These are phyloP conservation scores for Odonthalia washingtoniensis DNA, from an alignment of 31 red algal species.

Conservation along the genomic window DNA sequence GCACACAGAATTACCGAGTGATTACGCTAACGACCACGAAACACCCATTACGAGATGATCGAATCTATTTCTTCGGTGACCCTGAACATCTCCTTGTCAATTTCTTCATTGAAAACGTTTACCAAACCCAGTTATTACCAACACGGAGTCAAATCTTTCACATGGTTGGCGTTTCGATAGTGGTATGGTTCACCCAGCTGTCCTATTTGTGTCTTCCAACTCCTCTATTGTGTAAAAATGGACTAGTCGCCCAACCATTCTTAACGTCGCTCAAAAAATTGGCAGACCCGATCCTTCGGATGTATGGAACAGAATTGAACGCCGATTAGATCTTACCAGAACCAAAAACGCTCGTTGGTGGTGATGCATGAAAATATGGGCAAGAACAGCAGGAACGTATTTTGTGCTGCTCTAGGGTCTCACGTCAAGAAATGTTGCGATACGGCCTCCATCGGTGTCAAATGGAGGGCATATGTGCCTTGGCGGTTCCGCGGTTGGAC, in stretches of 20 bases:
- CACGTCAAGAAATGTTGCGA: too few relatives aligned
- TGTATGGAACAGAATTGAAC: conserved; percentile 68
- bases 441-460: too few relatives aligned
- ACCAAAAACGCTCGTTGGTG: conserved; percentile 8
- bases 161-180: conserved; percentile 70
- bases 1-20: conserved; percentile 40
- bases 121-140: conserved; percentile 51
- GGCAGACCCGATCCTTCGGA: conserved; percentile 69
- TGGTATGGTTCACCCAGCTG: conserved; percentile 77
- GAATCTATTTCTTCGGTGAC: conserved; percentile 64
- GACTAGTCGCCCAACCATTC: conserved; percentile 58
- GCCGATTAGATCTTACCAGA: conserved; percentile 43
- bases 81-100: conserved; percentile 58
- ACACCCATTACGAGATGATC: neutral
- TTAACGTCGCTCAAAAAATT: conserved; percentile 64
- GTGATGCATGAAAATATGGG: too few relatives aligned
- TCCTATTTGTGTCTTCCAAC: conserved; percentile 45
- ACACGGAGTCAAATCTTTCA: conserved; percentile 43
- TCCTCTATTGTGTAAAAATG: conserved; percentile 59
- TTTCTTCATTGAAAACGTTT: conserved; percentile 5
- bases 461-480: too few relatives aligned
- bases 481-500: too few relatives aligned
- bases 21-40: conserved; percentile 66
- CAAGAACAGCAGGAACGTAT: too few relatives aligned
- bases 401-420: too few relatives aligned